These are phyloP conservation scores for Glebionis coronaria DNA, from an alignment of 129 eudicot genomes.

Conservation along the genomic window DNA sequence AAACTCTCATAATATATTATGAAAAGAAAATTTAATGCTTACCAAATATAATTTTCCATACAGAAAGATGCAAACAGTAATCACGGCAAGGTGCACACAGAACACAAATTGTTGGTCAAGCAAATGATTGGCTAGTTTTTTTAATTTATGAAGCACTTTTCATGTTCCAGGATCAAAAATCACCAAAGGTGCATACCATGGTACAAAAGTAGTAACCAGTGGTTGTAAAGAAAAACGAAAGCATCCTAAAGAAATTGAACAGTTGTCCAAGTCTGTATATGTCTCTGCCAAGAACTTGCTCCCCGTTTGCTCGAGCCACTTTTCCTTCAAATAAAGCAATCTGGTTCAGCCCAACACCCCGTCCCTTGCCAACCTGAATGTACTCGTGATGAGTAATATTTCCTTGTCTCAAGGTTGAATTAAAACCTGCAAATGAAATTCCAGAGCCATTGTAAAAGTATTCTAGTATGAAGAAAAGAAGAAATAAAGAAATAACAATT, in stretches of 20 bases:
- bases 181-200: too few relatives aligned
- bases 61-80: conserved; percentile 73
- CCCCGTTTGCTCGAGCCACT: conserved; percentile 99
- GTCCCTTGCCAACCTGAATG: too few relatives aligned
- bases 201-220: too few relatives aligned
- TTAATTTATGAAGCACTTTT: too few relatives aligned
- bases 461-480: neutral
- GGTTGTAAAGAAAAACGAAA: too few relatives aligned
- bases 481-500: conserved; percentile 16
- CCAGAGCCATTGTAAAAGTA: too few relatives aligned
- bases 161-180: too few relatives aligned
- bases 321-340: too few relatives aligned
- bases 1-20: conserved; percentile 8
- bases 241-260: conserved; percentile 87
- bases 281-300: conserved; percentile 95
- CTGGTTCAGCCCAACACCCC: too few relatives aligned
- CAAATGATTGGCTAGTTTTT: neutral
- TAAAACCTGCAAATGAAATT: conserved; percentile 62
- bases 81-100: conserved; percentile 75
- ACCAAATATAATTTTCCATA: conserved; percentile 92
- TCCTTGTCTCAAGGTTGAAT: conserved; percentile 96
- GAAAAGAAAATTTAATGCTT: conserved; percentile 24
- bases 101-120: conserved; percentile 5
- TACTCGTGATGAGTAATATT: too few relatives aligned
- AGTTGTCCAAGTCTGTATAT: conserved; percentile 94